phyloP scores from a whole-genome alignment of 148 eudicot genomes.

The Vaccinium vitisidaea region DNA sequence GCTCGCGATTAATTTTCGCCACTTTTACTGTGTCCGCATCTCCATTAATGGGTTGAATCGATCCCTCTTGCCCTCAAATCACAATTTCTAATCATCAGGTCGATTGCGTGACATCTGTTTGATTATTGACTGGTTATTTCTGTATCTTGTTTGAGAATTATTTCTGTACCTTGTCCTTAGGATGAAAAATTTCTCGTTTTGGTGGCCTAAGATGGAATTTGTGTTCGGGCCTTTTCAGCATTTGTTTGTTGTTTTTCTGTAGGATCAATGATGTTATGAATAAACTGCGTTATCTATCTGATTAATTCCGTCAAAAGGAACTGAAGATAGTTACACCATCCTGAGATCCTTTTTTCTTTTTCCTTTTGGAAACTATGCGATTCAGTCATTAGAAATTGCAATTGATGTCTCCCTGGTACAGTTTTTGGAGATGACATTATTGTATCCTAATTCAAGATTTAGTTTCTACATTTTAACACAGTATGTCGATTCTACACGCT shows the following conservation, averaged over 20 bases:
- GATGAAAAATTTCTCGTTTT: background rate
- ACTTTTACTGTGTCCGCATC: background rate
- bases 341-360: constrained; percentile 6
- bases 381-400: no score
- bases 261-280: constrained; percentile 19
- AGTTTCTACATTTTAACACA: background rate
- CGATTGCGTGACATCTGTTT: background rate
- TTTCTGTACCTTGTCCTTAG: background rate
- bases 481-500: background rate
- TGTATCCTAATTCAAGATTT: background rate
- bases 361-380: no score
- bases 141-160: background rate
- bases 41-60: background rate
- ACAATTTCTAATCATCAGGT: background rate
- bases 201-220: background rate
- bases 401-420: background rate
- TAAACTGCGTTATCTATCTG: constrained; percentile 20
- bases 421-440: background rate
- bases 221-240: background rate
- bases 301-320: background rate
- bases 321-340: constrained; percentile 14
- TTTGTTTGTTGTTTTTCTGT: background rate
- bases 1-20: background rate
- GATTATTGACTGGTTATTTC: background rate
- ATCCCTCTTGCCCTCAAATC: background rate